Base-by-base conservation (phyloP, 495 filamentous ascomycete genomes). In the Penicilliopsis zonata region DNA sequence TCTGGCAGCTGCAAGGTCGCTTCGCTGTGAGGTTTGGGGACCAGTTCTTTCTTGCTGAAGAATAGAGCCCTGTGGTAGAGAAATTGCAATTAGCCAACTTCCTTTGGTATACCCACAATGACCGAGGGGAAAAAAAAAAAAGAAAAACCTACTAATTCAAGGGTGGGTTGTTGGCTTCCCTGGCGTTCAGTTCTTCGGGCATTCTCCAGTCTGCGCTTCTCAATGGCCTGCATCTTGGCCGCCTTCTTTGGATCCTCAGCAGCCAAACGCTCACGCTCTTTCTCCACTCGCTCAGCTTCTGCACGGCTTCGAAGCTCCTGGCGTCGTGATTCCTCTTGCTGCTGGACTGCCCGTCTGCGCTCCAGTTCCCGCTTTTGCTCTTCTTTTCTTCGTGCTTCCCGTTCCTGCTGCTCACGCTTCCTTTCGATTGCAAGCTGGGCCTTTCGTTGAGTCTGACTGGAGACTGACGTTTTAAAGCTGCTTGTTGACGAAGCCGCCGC, bases 391-490 rank as follows among this genome's bases (percentile, higher is more conserved):
- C 83, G 77, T 12, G 73, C 70, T 27, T 80, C 80, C 20, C 71
- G 73, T 47, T 88, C 82, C 42, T 90, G 84, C 45, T 73, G 52
- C 44, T 88, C 82, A 42, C 76, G 83, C 52, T 82, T 83, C 42
- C 70, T 72, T 28, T 80, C 81, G n/a, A 75, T 73, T 71, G 63
- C 31, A 66, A 78, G 50, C 69, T 85, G 34, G 52, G 72, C 42
- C 63, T 74, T 44, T 49, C 69, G 61, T 44, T 63, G 57, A 19
- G 73, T 74, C 33, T 61, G 56, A 28, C 49, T 58, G n/a, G 78
- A 74, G 13, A 63, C 70, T 2, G 78, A 75, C 38, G 69, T 75
- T 55, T 85, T 86, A 31, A 87, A 64, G 47, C 70, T 82, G 36
- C 61, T 69, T 3, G 65, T 56, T 1, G 82, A 82, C 8, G 70